Evolutionary conservation across 2,329 filamentous ascomycete species (phyloP), one percentile per base, ranked within the genome.

Genomic region (Lecanoromycetidae sp.): DNA sequence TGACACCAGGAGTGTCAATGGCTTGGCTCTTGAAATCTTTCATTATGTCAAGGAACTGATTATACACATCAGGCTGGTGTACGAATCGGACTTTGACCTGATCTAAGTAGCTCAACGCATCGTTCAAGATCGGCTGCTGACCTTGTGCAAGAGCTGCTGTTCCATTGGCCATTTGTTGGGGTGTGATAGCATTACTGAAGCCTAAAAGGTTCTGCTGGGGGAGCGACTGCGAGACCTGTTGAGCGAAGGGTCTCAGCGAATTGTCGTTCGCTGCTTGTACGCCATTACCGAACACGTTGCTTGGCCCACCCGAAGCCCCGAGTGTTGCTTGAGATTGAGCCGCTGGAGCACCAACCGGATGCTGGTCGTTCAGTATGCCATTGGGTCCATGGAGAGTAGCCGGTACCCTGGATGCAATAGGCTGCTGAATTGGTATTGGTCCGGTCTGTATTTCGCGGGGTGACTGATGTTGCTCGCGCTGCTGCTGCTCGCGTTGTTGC

Each of bases 1-100:
- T 98, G 2, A 98, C 91, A 1, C 91, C 91, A 0, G 91, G 91
- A 0, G 91, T 98, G 62, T 98, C 91, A 58, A 98, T 98, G 3
- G 84, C 84, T 64, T 90, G 86, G 57, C 84, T 88, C 66, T 94
- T 94, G 64, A 94, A 94, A 57, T 94, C 86, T 60, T 94, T 94
- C 86, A 94, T 94, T 25, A 94, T 94, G 56, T 93, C 87, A 22
- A 94, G 67, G 56, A 94, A 93, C 38, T 82, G 73, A 58, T 93
- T 93, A 57, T 94, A 94, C 1, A 94, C 86, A 61, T 93, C 86
- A 3, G 87, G 85, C 56, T 90, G 84, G 53, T 91, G 85, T 52
- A 84, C 80, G 56, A 94, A 94, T 60, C 91, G 86, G 20, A 91
- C 85, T 63, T 94, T 94, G 53, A 94, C 86, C 63, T 93, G 87